Conservation (phyloP, 2,329 filamentous ascomycete genomes). For the Gaeumannomyces sp. region DNA sequence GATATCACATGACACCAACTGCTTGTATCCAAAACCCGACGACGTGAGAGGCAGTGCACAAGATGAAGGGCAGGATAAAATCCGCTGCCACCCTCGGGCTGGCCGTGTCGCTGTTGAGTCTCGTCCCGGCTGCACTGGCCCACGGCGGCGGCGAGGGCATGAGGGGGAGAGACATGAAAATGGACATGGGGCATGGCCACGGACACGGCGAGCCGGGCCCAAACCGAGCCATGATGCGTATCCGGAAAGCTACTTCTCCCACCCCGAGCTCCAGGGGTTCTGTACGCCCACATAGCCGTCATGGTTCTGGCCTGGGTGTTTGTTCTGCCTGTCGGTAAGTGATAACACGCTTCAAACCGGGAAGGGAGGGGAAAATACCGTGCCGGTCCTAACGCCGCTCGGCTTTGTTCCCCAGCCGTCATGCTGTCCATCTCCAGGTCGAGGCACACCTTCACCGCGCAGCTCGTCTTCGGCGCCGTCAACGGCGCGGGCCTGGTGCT, state of each 20-base stretch:
- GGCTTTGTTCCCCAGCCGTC: slow-evolving; percentile 53
- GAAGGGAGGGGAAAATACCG: neutral
- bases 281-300: slow-evolving; percentile 64
- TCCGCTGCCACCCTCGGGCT: neutral
- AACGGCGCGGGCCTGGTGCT: slow-evolving; percentile 61
- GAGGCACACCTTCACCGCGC: slow-evolving; percentile 61
- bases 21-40: neutral
- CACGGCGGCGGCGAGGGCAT: slow-evolving; percentile 22
- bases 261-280: slow-evolving; percentile 45
- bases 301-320: slow-evolving; percentile 70
- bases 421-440: slow-evolving; percentile 83
- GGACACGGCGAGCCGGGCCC: slow-evolving; percentile 10
- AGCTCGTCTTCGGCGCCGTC: slow-evolving; percentile 59
- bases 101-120: slow-evolving; percentile 14
- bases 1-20: neutral
- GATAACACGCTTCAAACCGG: neutral
- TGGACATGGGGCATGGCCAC: slow-evolving; percentile 16
- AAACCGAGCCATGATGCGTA: slow-evolving; percentile 26
- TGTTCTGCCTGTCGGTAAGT: slow-evolving; percentile 64
- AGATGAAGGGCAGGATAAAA: neutral
- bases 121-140: slow-evolving; percentile 22
- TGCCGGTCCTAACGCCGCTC: neutral
- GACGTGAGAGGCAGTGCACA: neutral
- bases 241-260: slow-evolving; percentile 53
- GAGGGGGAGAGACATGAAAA: slow-evolving; percentile 15